Conservation (phyloP, 371 early-diverging fungal species). For the Haplosporangium sp. region DNA sequence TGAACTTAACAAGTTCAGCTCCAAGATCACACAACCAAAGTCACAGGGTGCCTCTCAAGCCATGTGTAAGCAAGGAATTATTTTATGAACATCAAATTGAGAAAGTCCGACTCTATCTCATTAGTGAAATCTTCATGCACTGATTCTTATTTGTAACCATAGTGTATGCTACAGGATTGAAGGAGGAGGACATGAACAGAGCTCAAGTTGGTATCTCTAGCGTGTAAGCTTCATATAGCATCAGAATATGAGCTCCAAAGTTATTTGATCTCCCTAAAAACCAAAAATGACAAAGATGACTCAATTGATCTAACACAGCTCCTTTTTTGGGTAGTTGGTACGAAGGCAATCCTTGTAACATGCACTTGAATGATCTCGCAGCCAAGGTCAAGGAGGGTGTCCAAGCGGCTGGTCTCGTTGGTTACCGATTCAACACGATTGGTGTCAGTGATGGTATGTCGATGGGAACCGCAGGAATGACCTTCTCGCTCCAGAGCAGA, state of each 20-base stretch:
- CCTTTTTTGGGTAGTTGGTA: conserved; percentile 76
- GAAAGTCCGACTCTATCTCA: neutral
- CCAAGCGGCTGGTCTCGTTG: conserved; percentile 86
- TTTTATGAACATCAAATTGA: neutral
- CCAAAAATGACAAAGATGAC: neutral
- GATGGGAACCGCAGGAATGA: conserved; percentile 97
- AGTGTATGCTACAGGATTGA: conserved; percentile 94
- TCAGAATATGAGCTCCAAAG: neutral
- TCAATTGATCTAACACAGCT: neutral
- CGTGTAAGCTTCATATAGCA: conserved; percentile 70
- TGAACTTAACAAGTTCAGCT: conserved; percentile 81
- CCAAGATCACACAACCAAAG: conserved; percentile 92
- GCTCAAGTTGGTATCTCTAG: conserved; percentile 95
- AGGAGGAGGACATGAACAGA: conserved; percentile 82
- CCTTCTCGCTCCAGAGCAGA: conserved; percentile 94
- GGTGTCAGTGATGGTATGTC: conserved; percentile 98
- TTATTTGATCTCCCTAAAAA: neutral
- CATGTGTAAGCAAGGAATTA: conserved; percentile 81
- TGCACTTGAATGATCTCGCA: conserved; percentile 95
- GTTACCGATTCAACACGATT: conserved; percentile 96
- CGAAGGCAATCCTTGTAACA: conserved; percentile 99
- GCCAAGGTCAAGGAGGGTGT: conserved; percentile 93
- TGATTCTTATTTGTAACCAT: neutral
- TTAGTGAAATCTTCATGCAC: neutral
- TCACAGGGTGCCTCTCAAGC: conserved; percentile 97